Base-by-base conservation (phyloP, 2,329 filamentous ascomycete species). In the Aspergillus fumigatiaffinis region DNA sequence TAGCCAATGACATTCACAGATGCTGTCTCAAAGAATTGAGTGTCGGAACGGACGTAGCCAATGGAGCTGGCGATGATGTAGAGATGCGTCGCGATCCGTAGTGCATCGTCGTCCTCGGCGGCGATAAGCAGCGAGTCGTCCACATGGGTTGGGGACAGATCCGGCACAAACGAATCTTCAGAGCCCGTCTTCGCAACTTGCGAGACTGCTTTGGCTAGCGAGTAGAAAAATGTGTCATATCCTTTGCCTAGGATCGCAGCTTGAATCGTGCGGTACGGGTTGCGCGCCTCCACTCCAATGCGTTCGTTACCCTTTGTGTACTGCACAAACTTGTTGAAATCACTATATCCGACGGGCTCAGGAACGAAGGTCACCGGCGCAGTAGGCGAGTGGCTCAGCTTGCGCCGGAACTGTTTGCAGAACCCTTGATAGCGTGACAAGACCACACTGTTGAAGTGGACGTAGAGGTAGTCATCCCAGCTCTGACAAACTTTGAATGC, bases 401-500 rank as follows among this genome's bases (percentile, higher is more conserved):
- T 78, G 47, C 72, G 69, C 50, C 72, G 70, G 48, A 78, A 75
- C 52, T 78, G 75, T 50, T 74, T 71, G 62, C 77, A 75, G 68
- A 89, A 95, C 3, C 79, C 78, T 64, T 93, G 89, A 70, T 96
- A 93, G 65, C 93, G 88, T 2, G 86, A 85, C 54, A 92, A 84
- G 9, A 97, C 76, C 4, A 93, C 79, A n/a, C 90, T 87, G 68
- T 95, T 97, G 78, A 94, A 94, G 71, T 92, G 87, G 38, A 88
- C 87, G 72, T 94, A 96, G 20, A 97, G 81, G 66, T 88, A 86
- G 68, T 97, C 93, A 64, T 96, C 91, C 88, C 92, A 95, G 23
- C 82, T 86, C 52, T 84, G 81, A 70, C 90, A 92, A 42, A 93
- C 86, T 62, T 85, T 84, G 68, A 90, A 86, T 10, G 95, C 90